phyloP scores from a whole-genome alignment of 768 basidiomycete species.

The Boletus fagicola region DNA sequence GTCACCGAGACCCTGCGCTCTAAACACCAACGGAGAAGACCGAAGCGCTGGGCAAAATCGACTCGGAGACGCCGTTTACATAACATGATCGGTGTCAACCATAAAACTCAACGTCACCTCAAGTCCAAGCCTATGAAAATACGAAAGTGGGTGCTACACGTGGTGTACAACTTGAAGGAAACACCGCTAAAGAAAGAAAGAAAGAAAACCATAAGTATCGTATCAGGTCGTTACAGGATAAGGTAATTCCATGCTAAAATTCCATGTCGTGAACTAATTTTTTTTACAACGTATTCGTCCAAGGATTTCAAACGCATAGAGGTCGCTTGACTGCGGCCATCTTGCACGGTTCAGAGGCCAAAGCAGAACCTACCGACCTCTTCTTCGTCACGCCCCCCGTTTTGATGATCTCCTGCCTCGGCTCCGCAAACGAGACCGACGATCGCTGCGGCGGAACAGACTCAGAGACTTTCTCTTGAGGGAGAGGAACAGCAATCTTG shows the following conservation, averaged over 20 bases:
- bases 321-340: slow-evolving; percentile 18
- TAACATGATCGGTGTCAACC: not conserved
- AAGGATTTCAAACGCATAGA: slow-evolving; percentile 10
- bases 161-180: not conserved
- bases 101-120: not conserved
- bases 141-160: not conserved
- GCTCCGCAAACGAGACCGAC: not conserved
- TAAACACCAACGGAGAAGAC: not conserved
- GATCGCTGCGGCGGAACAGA: not conserved
- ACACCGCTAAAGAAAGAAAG: not conserved
- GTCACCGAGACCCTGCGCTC: not conserved
- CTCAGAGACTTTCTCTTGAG: not conserved
- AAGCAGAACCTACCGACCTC: slow-evolving; percentile 5
- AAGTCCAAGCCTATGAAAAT: not conserved
- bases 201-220: not conserved
- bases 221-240: not conserved
- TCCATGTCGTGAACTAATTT: not conserved
- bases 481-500: slow-evolving; percentile 21
- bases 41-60: no score
- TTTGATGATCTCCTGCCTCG: not conserved
- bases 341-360: slow-evolving; percentile 9
- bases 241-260: not conserved
- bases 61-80: no score
- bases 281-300: not conserved
- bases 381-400: slow-evolving; percentile 2